These are phyloP conservation scores for Solanum bulbocastanum DNA, from an alignment of 257 asterid genomes.

Conservation along the genomic window DNA sequence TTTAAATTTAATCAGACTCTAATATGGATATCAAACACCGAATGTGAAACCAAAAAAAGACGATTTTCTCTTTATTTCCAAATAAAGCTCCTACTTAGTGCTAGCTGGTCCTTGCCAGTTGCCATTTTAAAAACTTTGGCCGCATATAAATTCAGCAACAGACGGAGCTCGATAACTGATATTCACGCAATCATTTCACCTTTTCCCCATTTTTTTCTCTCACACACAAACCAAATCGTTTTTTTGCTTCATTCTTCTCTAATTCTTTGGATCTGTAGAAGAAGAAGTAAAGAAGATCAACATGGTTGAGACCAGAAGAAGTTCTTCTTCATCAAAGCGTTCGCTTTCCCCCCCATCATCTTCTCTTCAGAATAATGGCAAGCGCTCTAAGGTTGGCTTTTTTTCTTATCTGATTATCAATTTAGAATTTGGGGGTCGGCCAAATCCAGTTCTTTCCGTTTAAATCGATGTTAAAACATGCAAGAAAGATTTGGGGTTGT, in stretches of 20 bases:
- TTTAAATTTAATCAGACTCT: no score
- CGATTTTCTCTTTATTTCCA: neutral
- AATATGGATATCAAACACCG: no score
- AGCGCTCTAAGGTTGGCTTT: conserved; percentile 72
- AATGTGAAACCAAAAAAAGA: no score
- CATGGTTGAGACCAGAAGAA: conserved; percentile 52
- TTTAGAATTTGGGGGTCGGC: neutral
- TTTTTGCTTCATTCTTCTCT: neutral
- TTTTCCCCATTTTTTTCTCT: neutral
- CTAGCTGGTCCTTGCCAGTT: neutral
- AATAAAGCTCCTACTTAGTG: neutral
- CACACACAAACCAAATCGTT: neutral
- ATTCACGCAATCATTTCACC: neutral
- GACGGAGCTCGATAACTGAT: neutral
- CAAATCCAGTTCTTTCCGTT: neutral
- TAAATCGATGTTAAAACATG: neutral
- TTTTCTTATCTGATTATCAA: neutral
- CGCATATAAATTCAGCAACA: neutral
- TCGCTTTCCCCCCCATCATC: conserved; percentile 45
- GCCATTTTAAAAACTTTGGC: neutral
- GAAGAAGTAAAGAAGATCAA: neutral
- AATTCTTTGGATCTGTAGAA: neutral
- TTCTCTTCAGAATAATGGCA: conserved; percentile 37
- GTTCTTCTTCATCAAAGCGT: conserved; percentile 78
- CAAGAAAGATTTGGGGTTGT: neutral